A percentile compares a stretch with the other conserved stretches of the same genome.
These are phyloP conservation scores for Cladobotryum protrusum DNA, from an alignment of 2,329 filamentous ascomycete species.

Conservation along the genomic window DNA sequence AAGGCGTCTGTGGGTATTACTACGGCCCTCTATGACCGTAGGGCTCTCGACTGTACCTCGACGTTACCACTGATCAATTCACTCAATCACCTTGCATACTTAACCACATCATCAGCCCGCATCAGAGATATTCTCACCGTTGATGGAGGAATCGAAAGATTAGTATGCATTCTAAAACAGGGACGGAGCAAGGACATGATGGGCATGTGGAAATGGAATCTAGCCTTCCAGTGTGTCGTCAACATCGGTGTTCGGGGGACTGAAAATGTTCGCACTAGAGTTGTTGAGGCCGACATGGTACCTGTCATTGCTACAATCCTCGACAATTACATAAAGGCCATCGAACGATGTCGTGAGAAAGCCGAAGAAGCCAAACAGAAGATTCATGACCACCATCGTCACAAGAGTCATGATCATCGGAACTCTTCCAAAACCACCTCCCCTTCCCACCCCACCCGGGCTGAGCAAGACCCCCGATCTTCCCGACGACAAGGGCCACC, in stretches of 20 bases:
- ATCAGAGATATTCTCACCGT: slow-evolving; percentile 97
- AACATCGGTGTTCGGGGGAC: slow-evolving; percentile 97
- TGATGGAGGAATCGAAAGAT: slow-evolving; percentile 93
- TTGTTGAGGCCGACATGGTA: slow-evolving; percentile 98
- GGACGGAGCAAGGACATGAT: slow-evolving; percentile 96
- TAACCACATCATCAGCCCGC: slow-evolving; percentile 93
- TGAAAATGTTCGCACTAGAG: slow-evolving; percentile 85
- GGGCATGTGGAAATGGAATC: slow-evolving; percentile 99
- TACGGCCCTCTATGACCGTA: slow-evolving; percentile 93
- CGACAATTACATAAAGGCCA: slow-evolving; percentile 95
- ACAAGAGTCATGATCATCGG: slow-evolving; percentile 44
- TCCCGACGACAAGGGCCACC: slow-evolving; percentile 76
- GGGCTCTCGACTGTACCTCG: slow-evolving; percentile 95
- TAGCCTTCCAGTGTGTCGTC: slow-evolving; percentile 97
- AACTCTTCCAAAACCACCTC: slow-evolving; percentile 41
- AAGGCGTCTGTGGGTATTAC: slow-evolving; percentile 99
- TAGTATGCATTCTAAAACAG: slow-evolving; percentile 97
- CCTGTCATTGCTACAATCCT: slow-evolving; percentile 97
- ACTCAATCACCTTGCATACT: slow-evolving; percentile 95
- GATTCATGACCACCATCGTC: slow-evolving; percentile 47
- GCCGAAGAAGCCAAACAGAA: slow-evolving; percentile 77
- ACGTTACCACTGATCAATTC: slow-evolving; percentile 98
- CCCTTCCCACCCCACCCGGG: slow-evolving; percentile 49
- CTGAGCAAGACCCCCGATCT: slow-evolving; percentile 53
- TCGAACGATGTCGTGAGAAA: slow-evolving; percentile 85